Evolutionary conservation across 2,329 filamentous ascomycete genomes (phyloP).

Genomic region (Neofusicoccum sp.): DNA sequence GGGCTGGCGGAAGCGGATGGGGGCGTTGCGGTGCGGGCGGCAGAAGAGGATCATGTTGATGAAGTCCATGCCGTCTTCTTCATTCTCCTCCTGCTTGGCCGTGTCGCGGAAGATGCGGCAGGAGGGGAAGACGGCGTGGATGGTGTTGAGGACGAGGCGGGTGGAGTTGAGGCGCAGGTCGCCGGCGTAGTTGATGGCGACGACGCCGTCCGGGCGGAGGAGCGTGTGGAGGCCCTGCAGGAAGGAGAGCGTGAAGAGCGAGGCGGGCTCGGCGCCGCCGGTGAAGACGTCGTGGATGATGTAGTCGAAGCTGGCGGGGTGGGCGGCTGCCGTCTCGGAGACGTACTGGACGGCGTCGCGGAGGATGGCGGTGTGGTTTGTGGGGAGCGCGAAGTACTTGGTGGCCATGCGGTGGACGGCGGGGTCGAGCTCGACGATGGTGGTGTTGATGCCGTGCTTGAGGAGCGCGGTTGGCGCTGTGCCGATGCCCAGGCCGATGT

Average conservation of each 20-base stretch:
- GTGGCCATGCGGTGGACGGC: constrained; percentile 79
- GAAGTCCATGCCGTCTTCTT: constrained; percentile 65
- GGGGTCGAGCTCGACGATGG: constrained; percentile 91
- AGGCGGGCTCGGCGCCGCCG: constrained; percentile 84
- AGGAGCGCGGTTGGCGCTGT: constrained; percentile 86
- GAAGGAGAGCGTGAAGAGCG: constrained; percentile 86
- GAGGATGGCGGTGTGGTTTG: constrained; percentile 76
- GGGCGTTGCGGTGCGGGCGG: constrained; percentile 57
- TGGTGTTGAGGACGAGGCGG: constrained; percentile 76
- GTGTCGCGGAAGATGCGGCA: constrained; percentile 88
- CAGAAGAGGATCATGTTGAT: constrained; percentile 98
- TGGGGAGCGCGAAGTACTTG: constrained; percentile 76
- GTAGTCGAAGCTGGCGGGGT: constrained; percentile 68
- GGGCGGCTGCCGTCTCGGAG: constrained; percentile 47
- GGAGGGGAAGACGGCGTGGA: constrained; percentile 76
- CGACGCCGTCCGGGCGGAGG: constrained; percentile 73
- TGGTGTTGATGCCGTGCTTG: constrained; percentile 84
- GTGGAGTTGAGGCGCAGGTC: constrained; percentile 77
- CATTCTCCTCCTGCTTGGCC: constrained; percentile 26
- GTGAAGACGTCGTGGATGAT: constrained; percentile 98
- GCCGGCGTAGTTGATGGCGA: constrained; percentile 92
- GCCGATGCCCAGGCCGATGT: constrained; percentile 89
- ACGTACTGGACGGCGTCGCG: constrained; percentile 77
- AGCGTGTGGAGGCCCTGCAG: constrained; percentile 67
- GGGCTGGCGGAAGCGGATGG: constrained; percentile 66